Evolutionary conservation across 495 filamentous ascomycete species (phyloP), one percentile per base, ranked within the genome.

Genomic region (Penicillium taxi): DNA sequence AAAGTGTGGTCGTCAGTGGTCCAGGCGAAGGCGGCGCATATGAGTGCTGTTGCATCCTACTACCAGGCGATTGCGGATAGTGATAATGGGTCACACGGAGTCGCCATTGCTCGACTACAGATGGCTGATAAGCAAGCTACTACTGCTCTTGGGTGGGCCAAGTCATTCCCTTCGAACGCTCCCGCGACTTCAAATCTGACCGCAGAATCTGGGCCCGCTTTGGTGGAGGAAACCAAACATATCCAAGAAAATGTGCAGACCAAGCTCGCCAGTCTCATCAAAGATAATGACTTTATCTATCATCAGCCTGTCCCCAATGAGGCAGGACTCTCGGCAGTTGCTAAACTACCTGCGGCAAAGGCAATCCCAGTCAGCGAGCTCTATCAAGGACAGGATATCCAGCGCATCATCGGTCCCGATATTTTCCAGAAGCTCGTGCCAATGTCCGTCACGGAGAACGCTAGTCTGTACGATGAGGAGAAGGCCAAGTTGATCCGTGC

Each of bases 251-350:
- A 78, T 24, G 80, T 95, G 12, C 83, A 94, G 58, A 81, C 91
- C 34, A 84, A 79, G 50, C 66, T 94, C 16, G 61, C 65, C 8
- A 78, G 84, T 37, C 71, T 86, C 42, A 70, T 73, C 39, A 95
- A 96, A 45, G 91, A 98, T 58, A 98, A 98, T 54, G 91, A 98
- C 53, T 95, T 90, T 55, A 96, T 98, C 50, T 98, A 96, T 50
- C 91, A 98, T 58, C 86, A 96, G 43, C 78, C 78, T 0, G 79
- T 98, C 12, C 90, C 91, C 0, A 80, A 76, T 11, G 90, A 95
- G 57, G 83, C 85, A 9, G 76, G 75, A 27, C 69, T 98, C 9
- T 67, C 82, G 6, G 69, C 81, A 11, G 82, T 98, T 34, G 77
- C 89, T 2, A 98, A 96, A 56, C 73, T 96, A 7, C 86, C 89